These are phyloP conservation scores for Waltergamsia citrina DNA, from an alignment of 2,329 filamentous ascomycete genomes.

Conservation along the genomic window DNA sequence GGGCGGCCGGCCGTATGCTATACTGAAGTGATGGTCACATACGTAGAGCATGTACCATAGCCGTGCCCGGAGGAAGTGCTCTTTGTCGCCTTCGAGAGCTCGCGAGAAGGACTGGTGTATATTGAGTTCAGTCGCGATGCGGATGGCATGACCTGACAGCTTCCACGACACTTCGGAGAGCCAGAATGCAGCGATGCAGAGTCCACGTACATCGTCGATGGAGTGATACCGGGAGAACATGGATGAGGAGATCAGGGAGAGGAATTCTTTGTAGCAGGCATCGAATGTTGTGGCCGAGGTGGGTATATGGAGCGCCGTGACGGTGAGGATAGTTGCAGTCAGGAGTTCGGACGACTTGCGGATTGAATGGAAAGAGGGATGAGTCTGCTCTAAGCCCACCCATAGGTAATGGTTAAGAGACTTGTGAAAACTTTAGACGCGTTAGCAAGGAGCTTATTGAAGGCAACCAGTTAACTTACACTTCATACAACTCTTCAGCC, in stretches of 20 bases:
- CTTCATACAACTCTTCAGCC: slow-evolving; percentile 16
- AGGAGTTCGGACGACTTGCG: slow-evolving; percentile 18
- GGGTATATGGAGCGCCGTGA: slow-evolving; percentile 18
- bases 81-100: slow-evolving; percentile 26
- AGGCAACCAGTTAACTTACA: slow-evolving; percentile 7
- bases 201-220: slow-evolving; percentile 47
- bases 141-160: slow-evolving; percentile 47
- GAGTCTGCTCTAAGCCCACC: slow-evolving; percentile 19
- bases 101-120: slow-evolving; percentile 43
- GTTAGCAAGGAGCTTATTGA: slow-evolving; percentile 7
- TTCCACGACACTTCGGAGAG: slow-evolving; percentile 47
- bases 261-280: slow-evolving; percentile 47
- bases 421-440: background rate
- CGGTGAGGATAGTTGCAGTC: slow-evolving; percentile 19
- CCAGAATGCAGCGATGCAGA: slow-evolving; percentile 57
- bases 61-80: slow-evolving; percentile 44
- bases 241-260: slow-evolving; percentile 44
- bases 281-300: slow-evolving; percentile 37
- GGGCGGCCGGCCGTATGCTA: slow-evolving; percentile 48
- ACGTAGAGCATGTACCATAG: slow-evolving; percentile 57
- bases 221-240: slow-evolving; percentile 45
- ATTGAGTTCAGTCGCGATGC: slow-evolving; percentile 48
- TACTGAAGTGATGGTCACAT: slow-evolving; percentile 57
- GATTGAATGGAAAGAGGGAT: slow-evolving; percentile 15
- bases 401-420: slow-evolving; percentile 20